Base-by-base conservation (phyloP, 148 eudicot species). In the Chenopodium suecicum region DNA sequence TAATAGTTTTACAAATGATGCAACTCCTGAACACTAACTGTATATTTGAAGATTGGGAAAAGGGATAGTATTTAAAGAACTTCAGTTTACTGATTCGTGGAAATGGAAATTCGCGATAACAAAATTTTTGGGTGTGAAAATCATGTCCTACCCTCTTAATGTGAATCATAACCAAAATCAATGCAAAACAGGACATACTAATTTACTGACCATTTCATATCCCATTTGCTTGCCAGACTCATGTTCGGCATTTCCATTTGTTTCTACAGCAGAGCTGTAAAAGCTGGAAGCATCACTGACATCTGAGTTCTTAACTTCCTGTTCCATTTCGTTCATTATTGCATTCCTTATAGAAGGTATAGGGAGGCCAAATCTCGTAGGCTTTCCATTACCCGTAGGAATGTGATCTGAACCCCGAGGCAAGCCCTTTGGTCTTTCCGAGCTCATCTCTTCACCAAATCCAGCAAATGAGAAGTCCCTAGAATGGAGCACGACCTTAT, bases 171-270 rank as follows among this genome's bases (percentile, higher is more conserved):
- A 17, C 4, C 62, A 56, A 56, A 56, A 56, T 56, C 62, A 56
- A 56, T 14, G 62, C 22, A 56, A 12, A 54, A 17, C 16, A 56
- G 20, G 22, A 19, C 22, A 62, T 22, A 20, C 6, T 60, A 48
- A 19, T 41, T 81, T 71, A 74, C 90, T 84, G 77, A 91, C 97
- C 89, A 66, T 72, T 64, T 87, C 86, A 84, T 86, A 68, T 68
- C 81, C 81, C 48, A 63, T 60, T 52, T 84, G 79, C 80, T 78
- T 83, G 47, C 79, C 80, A 70, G 70, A 20, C 60, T 86, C 82
- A 31, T 74, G 83, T 66, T 78, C 73, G 65, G 41, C 79, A 74
- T 78, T 84, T 73, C 60, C 75, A 64, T 71, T 81, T 54, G 71
- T 78, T 74, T 63, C 82, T 46, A 70, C 71, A 29, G 74, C 74